Evolutionary conservation across 345 rosid species (phyloP).

Genomic region (Excoecaria agallocha): DNA sequence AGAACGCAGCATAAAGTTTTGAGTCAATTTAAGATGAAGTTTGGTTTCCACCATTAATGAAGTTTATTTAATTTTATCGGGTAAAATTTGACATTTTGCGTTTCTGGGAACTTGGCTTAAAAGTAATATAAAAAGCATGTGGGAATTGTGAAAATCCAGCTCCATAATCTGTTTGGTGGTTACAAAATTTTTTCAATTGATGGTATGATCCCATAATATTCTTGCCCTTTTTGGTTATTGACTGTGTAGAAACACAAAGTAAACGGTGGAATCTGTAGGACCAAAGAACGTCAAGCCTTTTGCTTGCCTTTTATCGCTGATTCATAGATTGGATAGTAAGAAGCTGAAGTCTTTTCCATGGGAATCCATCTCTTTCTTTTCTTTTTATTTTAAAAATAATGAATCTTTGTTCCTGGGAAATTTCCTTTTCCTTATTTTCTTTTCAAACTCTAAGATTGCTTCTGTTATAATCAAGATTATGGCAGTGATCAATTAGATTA

Average conservation of each 20-base stretch:
- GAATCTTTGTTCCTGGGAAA: neutral
- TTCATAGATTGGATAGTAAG: conserved; percentile 3
- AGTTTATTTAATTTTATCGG: neutral
- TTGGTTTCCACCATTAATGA: neutral
- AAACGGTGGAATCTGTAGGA: neutral
- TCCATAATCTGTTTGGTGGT: conserved; percentile 12
- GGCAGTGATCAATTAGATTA: neutral
- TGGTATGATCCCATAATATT: conserved; percentile 23
- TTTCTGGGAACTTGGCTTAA: neutral
- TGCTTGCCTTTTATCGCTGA: neutral
- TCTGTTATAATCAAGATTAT: neutral
- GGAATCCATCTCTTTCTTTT: conserved; percentile 5
- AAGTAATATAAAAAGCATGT: neutral
- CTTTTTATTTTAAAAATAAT: neutral
- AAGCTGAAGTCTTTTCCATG: conserved; percentile 8
- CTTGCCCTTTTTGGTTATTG: conserved; percentile 21
- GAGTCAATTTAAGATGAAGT: no score
- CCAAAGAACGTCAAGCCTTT: neutral
- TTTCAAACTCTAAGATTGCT: neutral
- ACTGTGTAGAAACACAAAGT: neutral
- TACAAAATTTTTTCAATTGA: neutral
- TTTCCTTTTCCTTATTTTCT: neutral
- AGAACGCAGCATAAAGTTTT: neutral
- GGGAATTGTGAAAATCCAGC: neutral
- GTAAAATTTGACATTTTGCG: neutral